Base-by-base conservation (phyloP, 148 eudicot genomes). In the Nepenthes mirabilis region DNA sequence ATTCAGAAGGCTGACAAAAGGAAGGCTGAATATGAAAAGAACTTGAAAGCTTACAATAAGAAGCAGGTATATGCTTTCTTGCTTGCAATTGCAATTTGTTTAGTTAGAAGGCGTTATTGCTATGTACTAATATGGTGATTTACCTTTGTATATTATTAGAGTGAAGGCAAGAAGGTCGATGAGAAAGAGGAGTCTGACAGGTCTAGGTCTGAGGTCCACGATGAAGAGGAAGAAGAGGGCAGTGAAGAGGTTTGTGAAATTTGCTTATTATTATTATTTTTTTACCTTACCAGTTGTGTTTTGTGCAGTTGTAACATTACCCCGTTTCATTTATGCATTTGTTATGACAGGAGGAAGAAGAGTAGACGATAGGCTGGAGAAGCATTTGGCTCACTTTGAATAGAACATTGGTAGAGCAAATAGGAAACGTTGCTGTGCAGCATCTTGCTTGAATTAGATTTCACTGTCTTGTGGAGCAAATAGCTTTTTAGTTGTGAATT, bases 11-110 rank as follows among this genome's bases (percentile, higher is more conserved):
- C 62, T 11, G 47, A 63, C 36, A 47, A 53, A 34, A 72, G 36
- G 14, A 57, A 53, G 55, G 49, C 60, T 34, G 68, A 62, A 54
- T 67, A 67, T 53, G 51, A 56, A 34, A 55, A 62, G 35, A 70
- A 37, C 36, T 1, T 66, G 58, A 9, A 36, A 43, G 47, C 51
- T 1, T 65, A 61, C 58, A 48, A 64, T 11, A 59, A 35, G 54
- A 45, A 59, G 35, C 34, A 2, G 63, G 69, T 64, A 70, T 5
- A 35, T 9, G 9, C 9, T 49, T 48, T 23, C 34, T 37, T 5
- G 23, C 23, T 37, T 11, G 56, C 52, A 43, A 10, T 14, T 34
- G 3, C 6, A 12, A 57, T 11, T 57, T 11, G 43, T 57, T 35
- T 36, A 23, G 45, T 40, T 3, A 40, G 45, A 8, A 40, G 45